phyloP scores from a whole-genome alignment of 345 rosid genomes.

The Heritiera littoralis region DNA sequence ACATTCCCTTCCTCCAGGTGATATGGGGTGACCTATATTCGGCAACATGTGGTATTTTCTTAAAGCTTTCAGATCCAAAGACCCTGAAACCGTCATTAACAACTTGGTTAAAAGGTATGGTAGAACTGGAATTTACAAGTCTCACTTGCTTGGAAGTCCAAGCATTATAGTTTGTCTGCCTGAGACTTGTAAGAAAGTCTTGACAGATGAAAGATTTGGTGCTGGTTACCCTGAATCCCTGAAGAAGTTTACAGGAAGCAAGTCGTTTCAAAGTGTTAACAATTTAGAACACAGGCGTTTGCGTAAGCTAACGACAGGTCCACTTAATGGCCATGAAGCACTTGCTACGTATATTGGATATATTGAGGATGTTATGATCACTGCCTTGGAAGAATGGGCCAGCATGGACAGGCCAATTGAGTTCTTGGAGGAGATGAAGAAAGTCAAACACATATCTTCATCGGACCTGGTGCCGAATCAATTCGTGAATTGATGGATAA shows the following conservation, averaged over 20 bases:
- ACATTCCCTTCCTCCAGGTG: slow-evolving; percentile 30
- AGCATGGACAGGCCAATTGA: slow-evolving; percentile 28
- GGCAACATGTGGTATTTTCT: slow-evolving; percentile 47
- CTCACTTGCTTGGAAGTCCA: slow-evolving; percentile 35
- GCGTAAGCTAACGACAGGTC: slow-evolving; percentile 33
- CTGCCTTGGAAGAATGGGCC: slow-evolving; percentile 34
- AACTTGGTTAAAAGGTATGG: slow-evolving; percentile 23
- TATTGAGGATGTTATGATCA: slow-evolving; percentile 29
- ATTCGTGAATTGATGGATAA: slow-evolving; percentile 23
- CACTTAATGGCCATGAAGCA: slow-evolving; percentile 40
- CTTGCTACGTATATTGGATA: slow-evolving; percentile 22
- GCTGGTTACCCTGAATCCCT: slow-evolving; percentile 34
- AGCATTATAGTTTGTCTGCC: slow-evolving; percentile 28
- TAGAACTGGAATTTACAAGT: slow-evolving; percentile 36
- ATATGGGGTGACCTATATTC: slow-evolving; percentile 28
- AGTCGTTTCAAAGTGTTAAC: slow-evolving; percentile 23
- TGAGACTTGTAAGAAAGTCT: slow-evolving; percentile 32
- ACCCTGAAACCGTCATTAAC: slow-evolving; percentile 22
- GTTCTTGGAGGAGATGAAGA: slow-evolving; percentile 34
- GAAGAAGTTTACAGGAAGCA: slow-evolving; percentile 21
- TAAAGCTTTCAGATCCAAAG: slow-evolving; percentile 43
- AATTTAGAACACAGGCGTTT: slow-evolving; percentile 33
- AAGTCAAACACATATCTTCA: slow-evolving; percentile 31
- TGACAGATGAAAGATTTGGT: slow-evolving; percentile 34
- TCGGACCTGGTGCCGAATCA: slow-evolving; percentile 27